Conservation (phyloP, 495 filamentous ascomycete species). For the Mycothermus thermophilus region DNA sequence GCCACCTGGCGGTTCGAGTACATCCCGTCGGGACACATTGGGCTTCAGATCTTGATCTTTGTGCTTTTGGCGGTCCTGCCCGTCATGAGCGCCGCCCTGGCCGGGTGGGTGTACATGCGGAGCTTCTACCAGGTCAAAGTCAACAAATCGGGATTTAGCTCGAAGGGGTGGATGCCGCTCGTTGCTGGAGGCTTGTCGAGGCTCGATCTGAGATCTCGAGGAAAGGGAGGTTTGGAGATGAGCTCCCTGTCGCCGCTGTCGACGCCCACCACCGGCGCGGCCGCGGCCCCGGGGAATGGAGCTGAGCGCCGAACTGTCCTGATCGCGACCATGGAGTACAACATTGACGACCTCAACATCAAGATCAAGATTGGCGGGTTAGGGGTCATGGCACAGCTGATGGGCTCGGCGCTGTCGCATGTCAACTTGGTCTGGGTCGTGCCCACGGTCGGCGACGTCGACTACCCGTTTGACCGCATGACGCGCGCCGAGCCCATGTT, state of each 20-base stretch:
- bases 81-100: conserved; percentile 32
- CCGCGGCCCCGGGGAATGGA: conserved; percentile 2
- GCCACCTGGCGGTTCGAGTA: conserved; percentile 37
- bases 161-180: conserved; percentile 18
- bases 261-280: conserved; percentile 9
- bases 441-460: conserved; percentile 54
- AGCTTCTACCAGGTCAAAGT: conserved; percentile 61
- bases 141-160: conserved; percentile 49
- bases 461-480: conserved; percentile 44
- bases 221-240: conserved; percentile 21
- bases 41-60: conserved; percentile 45
- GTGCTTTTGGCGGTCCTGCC: conserved; percentile 45
- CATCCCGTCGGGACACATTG: conserved; percentile 39
- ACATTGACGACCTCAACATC: conserved; percentile 58
- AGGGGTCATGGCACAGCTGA: conserved; percentile 58
- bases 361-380: conserved; percentile 64
- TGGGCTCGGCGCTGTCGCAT: conserved; percentile 54
- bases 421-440: conserved; percentile 65
- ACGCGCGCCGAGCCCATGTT: conserved; percentile 47
- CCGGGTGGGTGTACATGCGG: conserved; percentile 47
- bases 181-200: conserved; percentile 13
- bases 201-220: conserved; percentile 37
- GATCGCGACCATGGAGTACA: conserved; percentile 61
- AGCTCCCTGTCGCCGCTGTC: conserved; percentile 18
- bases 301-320: conserved; percentile 40